Evolutionary conservation across 2,329 filamentous ascomycete genomes (phyloP).

Genomic region (Plectosphaerella plurivora): DNA sequence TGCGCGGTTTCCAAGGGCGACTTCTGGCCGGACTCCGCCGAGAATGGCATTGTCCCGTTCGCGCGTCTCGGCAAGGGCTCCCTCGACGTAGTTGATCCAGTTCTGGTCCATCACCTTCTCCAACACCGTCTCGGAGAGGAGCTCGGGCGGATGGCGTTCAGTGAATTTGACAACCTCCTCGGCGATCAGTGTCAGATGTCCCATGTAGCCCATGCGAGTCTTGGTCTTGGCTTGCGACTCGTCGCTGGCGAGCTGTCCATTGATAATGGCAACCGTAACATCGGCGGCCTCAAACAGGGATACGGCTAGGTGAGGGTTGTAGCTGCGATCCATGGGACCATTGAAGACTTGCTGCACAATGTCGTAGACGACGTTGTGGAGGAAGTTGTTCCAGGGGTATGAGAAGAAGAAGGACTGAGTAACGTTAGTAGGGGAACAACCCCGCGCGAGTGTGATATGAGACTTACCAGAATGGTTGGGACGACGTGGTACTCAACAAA

Average conservation of each 20-base stretch:
- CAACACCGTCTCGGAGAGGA: constrained; percentile 77
- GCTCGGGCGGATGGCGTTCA: constrained; percentile 84
- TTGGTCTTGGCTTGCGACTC: constrained; percentile 77
- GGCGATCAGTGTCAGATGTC: constrained; percentile 91
- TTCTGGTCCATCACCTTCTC: constrained; percentile 84
- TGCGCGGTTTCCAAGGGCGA: constrained; percentile 70
- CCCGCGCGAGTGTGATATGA: neutral
- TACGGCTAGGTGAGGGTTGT: constrained; percentile 83
- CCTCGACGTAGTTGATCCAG: constrained; percentile 94
- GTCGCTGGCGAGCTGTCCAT: constrained; percentile 83
- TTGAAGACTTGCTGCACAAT: constrained; percentile 99
- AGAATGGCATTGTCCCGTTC: constrained; percentile 98
- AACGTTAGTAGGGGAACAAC: neutral
- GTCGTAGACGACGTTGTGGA: constrained; percentile 98
- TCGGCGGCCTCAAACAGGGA: constrained; percentile 89
- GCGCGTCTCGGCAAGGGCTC: constrained; percentile 84
- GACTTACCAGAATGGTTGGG: constrained; percentile 83
- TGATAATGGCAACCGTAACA: constrained; percentile 86
- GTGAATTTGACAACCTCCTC: constrained; percentile 99
- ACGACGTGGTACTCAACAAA: constrained; percentile 95
- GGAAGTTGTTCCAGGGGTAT: constrained; percentile 99
- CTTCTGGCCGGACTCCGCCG: constrained; percentile 88
- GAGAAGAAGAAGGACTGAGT: constrained; percentile 93
- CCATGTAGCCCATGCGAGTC: constrained; percentile 97
- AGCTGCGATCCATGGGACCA: constrained; percentile 93